Evolutionary conservation across 768 basidiomycete genomes (phyloP), one percentile per base, ranked within the genome.

Genomic region (Mycena belliarum): DNA sequence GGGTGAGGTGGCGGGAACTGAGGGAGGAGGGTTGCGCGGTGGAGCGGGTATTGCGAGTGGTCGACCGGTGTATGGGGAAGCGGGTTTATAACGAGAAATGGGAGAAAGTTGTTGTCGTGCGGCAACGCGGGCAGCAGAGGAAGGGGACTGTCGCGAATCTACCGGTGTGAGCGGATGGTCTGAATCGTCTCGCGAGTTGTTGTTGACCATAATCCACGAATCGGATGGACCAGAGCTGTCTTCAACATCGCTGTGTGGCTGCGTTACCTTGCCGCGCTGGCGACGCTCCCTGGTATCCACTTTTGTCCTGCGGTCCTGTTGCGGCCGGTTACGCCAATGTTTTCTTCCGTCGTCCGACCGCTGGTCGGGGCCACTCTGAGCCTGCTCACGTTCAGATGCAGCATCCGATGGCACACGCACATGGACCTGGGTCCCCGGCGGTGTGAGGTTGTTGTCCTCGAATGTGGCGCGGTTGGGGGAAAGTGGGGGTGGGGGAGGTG

Each of bases 401-500:
- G 55, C 78, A 69, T 85, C 84, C 3, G 84, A 80, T 73, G 40
- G 7, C 15, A 41, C 40, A 23, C 40, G 40, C 15, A 57, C 79
- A 76, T 43, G 68, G 64, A 63, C 82, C 82, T 18, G 65, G 64
- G 25, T 68, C 61, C 58, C 72, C 62, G 78, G 69, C 15, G 73
- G 70, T 1, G 70, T 61, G 7, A 77, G 60, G 53, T 66, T 66
- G n/a, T 70, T 70, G 20, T 82, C 79, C 23, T 80, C 78, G 35
- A 67, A 79, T 25, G 70, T 72, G 9, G 76, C 65, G 41, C 77
- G 74, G 61, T 73, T 72, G 33, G 81, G 82, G 12, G 81, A 67
- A 5, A 80, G 76, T 29, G 80, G 80, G 11, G 80, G 76, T 4
- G 74, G 75, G 6, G 76, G 74, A 5, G 75, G 74, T 4, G 73